These are phyloP conservation scores for Azolla pinnata DNA, from an alignment of 75 land plant species.

Conservation along the genomic window DNA sequence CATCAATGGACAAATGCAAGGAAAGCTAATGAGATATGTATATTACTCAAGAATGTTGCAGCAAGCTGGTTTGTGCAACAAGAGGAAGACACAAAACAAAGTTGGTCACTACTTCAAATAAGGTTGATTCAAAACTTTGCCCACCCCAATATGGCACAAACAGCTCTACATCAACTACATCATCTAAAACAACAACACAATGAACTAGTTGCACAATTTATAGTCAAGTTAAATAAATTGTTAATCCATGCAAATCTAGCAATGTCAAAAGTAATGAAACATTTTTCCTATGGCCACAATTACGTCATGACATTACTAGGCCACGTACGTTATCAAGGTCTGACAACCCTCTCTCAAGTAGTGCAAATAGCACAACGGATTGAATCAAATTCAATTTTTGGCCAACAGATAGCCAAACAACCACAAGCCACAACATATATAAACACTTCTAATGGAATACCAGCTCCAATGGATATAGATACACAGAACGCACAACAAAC, in stretches of 20 bases:
- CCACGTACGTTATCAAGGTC: constrained; percentile 1
- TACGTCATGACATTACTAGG: constrained; percentile 1
- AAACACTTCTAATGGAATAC: background rate
- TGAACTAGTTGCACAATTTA: constrained; percentile 3
- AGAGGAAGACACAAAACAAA: background rate
- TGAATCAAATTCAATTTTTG: background rate
- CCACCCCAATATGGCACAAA: constrained; percentile 1
- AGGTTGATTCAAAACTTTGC: background rate
- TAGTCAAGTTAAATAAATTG: constrained; percentile 4
- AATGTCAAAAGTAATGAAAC: background rate
- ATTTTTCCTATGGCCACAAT: constrained; percentile 1
- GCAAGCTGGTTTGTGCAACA: constrained; percentile 5
- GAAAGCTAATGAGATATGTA: background rate
- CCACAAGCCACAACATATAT: background rate
- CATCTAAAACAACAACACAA: background rate
- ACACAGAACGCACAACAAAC: background rate
- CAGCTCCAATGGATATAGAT: constrained; percentile 4
- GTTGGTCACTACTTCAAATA: background rate
- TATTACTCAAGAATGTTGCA: background rate
- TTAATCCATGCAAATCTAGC: background rate
- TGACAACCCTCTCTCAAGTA: background rate
- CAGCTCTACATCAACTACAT: background rate
- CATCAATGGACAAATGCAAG: background rate
- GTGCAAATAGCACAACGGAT: constrained; percentile 4
- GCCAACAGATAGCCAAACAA: background rate